phyloP scores from a whole-genome alignment of 805 yeast genomes.

The Yarrowia hollandica region DNA sequence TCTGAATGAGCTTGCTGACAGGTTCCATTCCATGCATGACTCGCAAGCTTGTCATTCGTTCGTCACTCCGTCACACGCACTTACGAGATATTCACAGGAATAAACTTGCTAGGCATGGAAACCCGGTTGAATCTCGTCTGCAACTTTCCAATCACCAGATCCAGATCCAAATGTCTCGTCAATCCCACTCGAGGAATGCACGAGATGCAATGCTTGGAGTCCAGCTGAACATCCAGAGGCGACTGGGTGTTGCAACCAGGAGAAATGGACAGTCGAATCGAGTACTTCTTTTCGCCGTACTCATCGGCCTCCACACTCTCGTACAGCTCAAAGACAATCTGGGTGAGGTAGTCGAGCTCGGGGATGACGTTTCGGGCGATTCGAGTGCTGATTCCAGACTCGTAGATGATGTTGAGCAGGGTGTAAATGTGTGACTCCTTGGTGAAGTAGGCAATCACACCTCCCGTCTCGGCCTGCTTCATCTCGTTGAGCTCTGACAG shows the following conservation, averaged over 20 bases:
- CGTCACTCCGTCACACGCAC: no score
- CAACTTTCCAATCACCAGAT: constrained; percentile 77
- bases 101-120: constrained; percentile 66
- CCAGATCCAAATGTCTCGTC: constrained; percentile 92
- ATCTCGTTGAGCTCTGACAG: constrained; percentile 76
- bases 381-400: constrained; percentile 91
- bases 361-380: constrained; percentile 94
- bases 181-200: constrained; percentile 88
- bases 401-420: constrained; percentile 83
- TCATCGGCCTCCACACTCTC: constrained; percentile 68
- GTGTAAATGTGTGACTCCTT: constrained; percentile 98
- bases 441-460: constrained; percentile 89
- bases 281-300: constrained; percentile 74
- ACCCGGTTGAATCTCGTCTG: constrained; percentile 83
- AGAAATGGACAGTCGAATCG: constrained; percentile 85
- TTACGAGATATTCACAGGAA: constrained; percentile 36
- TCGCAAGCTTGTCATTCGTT: no score
- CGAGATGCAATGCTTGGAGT: constrained; percentile 93
- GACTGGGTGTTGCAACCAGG: constrained; percentile 99
- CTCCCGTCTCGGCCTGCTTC: constrained; percentile 76
- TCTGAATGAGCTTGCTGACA: no score
- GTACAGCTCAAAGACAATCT: constrained; percentile 88
- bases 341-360: constrained; percentile 92
- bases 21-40: no score
- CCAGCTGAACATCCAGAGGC: constrained; percentile 94